A percentile compares a stretch with the other conserved stretches of the same genome.
These are phyloP conservation scores for Stylosanthes scabra DNA, from an alignment of 331 rosid species.

Conservation along the genomic window DNA sequence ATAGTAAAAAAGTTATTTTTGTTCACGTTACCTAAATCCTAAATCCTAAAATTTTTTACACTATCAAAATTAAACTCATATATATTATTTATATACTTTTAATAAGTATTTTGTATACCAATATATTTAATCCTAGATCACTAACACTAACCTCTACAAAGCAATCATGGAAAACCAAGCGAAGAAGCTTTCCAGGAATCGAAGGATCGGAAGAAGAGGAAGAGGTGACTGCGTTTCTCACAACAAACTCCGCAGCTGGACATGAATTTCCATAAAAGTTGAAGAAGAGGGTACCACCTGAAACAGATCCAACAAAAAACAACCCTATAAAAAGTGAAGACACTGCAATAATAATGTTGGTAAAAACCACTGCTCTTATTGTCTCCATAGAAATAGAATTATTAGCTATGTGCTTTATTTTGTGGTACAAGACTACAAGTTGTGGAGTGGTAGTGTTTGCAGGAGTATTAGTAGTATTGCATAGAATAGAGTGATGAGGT, in stretches of 20 bases:
- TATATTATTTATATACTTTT: too few species aligned
- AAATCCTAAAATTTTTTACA: too few species aligned
- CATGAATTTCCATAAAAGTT: constrained; percentile 68
- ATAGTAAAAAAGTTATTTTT: too few species aligned
- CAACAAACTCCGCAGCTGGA: constrained; percentile 65
- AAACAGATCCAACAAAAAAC: constrained; percentile 30
- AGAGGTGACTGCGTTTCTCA: constrained; percentile 61
- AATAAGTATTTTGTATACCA: too few species aligned
- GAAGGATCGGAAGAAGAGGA: constrained; percentile 66
- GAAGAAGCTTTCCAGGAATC: constrained; percentile 76
- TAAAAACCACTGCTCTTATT: constrained; percentile 28
- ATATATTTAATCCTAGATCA: too few species aligned
- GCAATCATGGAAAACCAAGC: constrained; percentile 80
- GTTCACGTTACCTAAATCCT: too few species aligned
- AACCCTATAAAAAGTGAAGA: constrained; percentile 33
- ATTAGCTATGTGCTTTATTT: too few species aligned
- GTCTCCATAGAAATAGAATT: constrained; percentile 66
- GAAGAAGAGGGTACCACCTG: constrained; percentile 52
- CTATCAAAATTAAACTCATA: too few species aligned
- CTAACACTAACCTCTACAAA: constrained; percentile 62
- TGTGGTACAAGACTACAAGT: too few species aligned
- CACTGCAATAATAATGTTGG: neutral
- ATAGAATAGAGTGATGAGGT: constrained; percentile 4
- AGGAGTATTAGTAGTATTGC: too few species aligned
- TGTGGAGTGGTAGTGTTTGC: too few species aligned